A percentile compares a stretch with the other conserved stretches of the same genome.
phyloP scores from a whole-genome alignment of 352 stramenopile genomes.

The Pythium aquatile region DNA sequence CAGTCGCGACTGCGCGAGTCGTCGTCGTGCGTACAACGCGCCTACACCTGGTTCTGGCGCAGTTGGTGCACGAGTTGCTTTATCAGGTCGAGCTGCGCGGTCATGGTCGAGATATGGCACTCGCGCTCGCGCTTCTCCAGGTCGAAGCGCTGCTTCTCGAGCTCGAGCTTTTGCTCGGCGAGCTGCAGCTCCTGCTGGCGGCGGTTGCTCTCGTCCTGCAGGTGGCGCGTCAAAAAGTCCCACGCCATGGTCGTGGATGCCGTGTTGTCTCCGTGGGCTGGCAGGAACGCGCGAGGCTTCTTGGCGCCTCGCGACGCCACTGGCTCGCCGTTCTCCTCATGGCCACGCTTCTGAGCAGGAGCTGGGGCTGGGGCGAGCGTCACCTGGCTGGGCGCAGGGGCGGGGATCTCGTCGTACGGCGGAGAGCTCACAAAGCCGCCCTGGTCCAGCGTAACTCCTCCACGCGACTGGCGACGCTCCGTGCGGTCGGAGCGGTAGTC shows the following conservation, averaged over 20 bases:
- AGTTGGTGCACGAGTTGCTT: conserved; percentile 24
- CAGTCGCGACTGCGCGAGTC: neutral
- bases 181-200: conserved; percentile 22
- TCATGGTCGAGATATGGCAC: conserved; percentile 22
- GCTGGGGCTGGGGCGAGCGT: neutral
- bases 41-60: conserved; percentile 13
- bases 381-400: neutral
- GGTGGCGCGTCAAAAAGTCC: conserved; percentile 24
- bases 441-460: conserved; percentile 5
- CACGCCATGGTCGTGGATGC: conserved; percentile 9
- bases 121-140: conserved; percentile 28
- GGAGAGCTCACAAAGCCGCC: conserved; percentile 7
- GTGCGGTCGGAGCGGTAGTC: conserved; percentile 19
- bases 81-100: conserved; percentile 27
- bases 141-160: conserved; percentile 28
- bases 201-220: conserved; percentile 16
- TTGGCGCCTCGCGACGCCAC: conserved; percentile 4
- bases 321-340: conserved; percentile 18
- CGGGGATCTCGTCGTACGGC: neutral
- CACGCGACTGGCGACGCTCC: conserved; percentile 20
- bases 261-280: conserved; percentile 2
- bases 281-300: conserved; percentile 7
- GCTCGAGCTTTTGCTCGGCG: conserved; percentile 23
- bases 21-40: no score
- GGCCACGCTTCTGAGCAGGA: conserved; percentile 11